A percentile compares a stretch with the other conserved stretches of the same genome.
These are phyloP conservation scores for Boletus rufocinnamomeus DNA, from an alignment of 768 basidiomycete species.

Conservation along the genomic window DNA sequence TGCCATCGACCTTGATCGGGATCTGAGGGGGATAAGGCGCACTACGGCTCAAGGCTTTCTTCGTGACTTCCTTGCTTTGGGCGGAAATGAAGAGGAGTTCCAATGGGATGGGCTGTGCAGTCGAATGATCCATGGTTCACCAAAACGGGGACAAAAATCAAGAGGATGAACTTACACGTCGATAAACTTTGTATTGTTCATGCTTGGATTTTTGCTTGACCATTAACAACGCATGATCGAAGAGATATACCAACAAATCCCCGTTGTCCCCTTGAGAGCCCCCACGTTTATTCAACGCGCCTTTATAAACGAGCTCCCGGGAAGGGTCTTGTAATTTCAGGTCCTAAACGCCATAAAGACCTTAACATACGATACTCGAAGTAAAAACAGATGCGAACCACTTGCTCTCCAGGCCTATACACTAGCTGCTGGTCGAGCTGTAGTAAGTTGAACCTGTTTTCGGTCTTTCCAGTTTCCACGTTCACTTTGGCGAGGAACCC, in stretches of 20 bases:
- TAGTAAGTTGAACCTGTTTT: constrained; percentile 93
- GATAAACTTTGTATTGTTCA: constrained; percentile 91
- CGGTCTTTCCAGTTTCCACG: constrained; percentile 89
- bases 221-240: constrained; percentile 95
- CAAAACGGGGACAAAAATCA: constrained; percentile 1
- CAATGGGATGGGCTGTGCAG: constrained; percentile 84
- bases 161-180: constrained; percentile 61
- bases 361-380: neutral
- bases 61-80: constrained; percentile 48
- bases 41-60: constrained; percentile 43
- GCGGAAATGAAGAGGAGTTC: constrained; percentile 86
- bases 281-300: constrained; percentile 81
- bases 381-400: constrained; percentile 53
- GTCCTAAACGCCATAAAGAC: constrained; percentile 51
- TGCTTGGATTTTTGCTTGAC: constrained; percentile 93
- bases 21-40: constrained; percentile 48
- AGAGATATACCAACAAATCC: constrained; percentile 91
- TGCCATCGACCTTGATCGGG: constrained; percentile 58
- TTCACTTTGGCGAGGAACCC: constrained; percentile 90
- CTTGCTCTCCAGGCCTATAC: constrained; percentile 87
- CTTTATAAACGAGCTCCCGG: constrained; percentile 90
- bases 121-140: constrained; percentile 6
- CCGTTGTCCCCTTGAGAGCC: constrained; percentile 74
- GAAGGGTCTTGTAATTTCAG: constrained; percentile 84
- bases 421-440: constrained; percentile 91